Evolutionary conservation across 257 asterid species (phyloP), one percentile per base, ranked within the genome.

Genomic region (Forsythia suspensa): DNA sequence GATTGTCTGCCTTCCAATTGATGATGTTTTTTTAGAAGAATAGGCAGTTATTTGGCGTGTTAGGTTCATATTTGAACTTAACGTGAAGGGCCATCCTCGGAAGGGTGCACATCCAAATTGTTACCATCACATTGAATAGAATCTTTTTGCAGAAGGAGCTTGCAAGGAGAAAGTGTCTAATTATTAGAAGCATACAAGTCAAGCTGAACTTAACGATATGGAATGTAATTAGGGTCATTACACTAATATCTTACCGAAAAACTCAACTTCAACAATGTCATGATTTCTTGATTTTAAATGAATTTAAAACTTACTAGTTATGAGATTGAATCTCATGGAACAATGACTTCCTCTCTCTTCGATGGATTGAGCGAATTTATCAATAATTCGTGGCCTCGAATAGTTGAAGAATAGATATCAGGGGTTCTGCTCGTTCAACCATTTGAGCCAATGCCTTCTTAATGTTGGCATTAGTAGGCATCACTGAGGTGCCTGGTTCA

Each of bases 381-480:
- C 81, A 87, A 52, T 65, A 95, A 88, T 13, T 94, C 97, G 68
- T 92, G 98, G 41, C 98, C 98, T 48, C 11, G 91, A 92, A 81
- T 87, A 92, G 83, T 92, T 97, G 75, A 91, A 89, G 86, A 88
- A 87, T 80, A 94, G 57, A 86, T 82, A 66, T 92, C 96, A 1
- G 92, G 42, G 80, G 78, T 44, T 86, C 78, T 69, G 94, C 96
- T 75, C n/a, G 83, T 77, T 87, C 93, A 48, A 91, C 85, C 96
- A 91, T 89, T 29, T 39, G 57, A 11, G 73, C 46, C 4, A 92
- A 87, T 69, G 94, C 92, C 44, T 74, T 82, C 89, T 84, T 92
- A 83, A 94, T 87, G 80, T 90, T 94, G 81, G 88, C 91, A 34
- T 94, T 94, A 0, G 96, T 90, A 2, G 97, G 97, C 91, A 86